These are phyloP conservation scores for Lentinula guzmanii DNA, from an alignment of 768 basidiomycete species.

Conservation along the genomic window DNA sequence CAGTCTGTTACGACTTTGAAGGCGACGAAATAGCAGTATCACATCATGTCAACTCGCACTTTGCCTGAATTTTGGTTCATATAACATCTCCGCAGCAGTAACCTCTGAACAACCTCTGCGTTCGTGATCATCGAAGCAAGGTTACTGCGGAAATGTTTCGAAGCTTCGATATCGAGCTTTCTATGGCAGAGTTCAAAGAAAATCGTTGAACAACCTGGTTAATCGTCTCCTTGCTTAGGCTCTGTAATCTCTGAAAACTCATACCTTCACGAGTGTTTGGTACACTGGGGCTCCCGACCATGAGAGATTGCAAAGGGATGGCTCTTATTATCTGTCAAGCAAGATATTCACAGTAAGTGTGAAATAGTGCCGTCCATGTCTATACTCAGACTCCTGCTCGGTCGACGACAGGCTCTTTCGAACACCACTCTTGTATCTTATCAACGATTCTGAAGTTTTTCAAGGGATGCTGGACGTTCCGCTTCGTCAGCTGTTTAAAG, in stretches of 20 bases:
- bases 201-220: no score
- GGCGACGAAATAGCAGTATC: background rate
- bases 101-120: background rate
- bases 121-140: background rate
- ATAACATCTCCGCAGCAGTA: background rate
- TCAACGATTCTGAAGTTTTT: no score
- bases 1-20: constrained; percentile 1
- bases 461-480: no score
- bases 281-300: background rate
- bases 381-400: background rate
- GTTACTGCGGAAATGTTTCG: background rate
- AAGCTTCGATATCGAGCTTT: background rate
- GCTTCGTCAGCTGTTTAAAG: background rate
- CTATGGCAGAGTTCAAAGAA: no score
- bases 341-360: background rate
- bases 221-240: no score
- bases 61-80: background rate
- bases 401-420: background rate
- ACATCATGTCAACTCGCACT: constrained; percentile 1
- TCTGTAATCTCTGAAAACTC: no score
- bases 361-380: no score
- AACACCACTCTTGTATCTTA: background rate
- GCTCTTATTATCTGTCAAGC: background rate
- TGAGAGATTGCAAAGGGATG: background rate
- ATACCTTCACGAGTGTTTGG: no score